A percentile compares a stretch with the other conserved stretches of the same genome.
Conservation (phyloP, 805 yeast species). For the Wickerhamiella vanderwaltii region DNA sequence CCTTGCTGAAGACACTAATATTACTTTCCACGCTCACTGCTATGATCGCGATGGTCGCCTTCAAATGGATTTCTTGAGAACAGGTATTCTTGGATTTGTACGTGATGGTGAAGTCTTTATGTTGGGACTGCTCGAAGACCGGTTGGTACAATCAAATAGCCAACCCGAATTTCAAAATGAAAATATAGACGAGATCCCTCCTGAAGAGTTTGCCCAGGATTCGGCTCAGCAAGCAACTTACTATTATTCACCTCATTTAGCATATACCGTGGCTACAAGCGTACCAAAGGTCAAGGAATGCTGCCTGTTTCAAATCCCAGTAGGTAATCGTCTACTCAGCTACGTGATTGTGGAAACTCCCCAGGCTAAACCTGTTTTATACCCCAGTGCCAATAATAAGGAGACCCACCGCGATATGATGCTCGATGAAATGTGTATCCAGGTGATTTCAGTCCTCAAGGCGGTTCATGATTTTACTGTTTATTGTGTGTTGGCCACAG, state of each 20-base stretch:
- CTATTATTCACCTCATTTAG: conserved; percentile 77
- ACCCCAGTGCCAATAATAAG: neutral
- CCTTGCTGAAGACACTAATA: conserved; percentile 50
- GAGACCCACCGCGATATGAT: conserved; percentile 22
- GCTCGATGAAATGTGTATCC: conserved; percentile 39
- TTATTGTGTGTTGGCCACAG: conserved; percentile 69
- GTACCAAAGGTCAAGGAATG: conserved; percentile 78
- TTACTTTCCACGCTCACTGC: conserved; percentile 72
- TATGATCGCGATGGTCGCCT: conserved; percentile 56
- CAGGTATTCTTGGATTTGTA: conserved; percentile 82
- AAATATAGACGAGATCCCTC: conserved; percentile 10
- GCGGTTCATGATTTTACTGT: conserved; percentile 62
- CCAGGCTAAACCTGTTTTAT: conserved; percentile 28
- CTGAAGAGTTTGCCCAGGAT: neutral
- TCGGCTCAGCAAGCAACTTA: conserved; percentile 31
- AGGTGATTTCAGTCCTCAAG: conserved; percentile 35
- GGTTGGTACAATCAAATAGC: conserved; percentile 34
- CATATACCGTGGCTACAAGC: conserved; percentile 69
- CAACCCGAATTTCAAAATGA: conserved; percentile 16
- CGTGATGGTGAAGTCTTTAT: conserved; percentile 79
- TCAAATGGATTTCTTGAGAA: conserved; percentile 72
- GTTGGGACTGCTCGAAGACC: conserved; percentile 81
- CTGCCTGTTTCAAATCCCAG: conserved; percentile 74
- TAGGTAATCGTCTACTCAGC: conserved; percentile 70
- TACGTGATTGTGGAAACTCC: conserved; percentile 75